Evolutionary conservation across 1,139 yeast genomes (phyloP).

Genomic region (Wickerhamomyces sp.): DNA sequence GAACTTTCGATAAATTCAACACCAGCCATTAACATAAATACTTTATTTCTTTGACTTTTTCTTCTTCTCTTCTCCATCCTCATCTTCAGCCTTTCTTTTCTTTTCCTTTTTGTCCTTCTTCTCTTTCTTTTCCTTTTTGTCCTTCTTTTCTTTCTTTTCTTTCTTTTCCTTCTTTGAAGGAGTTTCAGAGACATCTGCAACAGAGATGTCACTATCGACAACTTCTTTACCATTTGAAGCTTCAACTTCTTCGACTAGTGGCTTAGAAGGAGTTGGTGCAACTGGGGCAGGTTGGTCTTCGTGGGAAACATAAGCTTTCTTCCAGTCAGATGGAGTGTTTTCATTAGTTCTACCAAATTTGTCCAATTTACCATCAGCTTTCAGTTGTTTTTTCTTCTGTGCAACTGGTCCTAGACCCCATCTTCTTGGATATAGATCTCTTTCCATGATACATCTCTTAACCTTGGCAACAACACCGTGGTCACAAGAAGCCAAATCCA

Average conservation of each 20-base stretch:
- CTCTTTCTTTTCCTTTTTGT: constrained; percentile 60
- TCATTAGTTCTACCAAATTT: constrained; percentile 92
- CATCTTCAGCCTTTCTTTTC: constrained; percentile 62
- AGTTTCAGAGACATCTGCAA: constrained; percentile 29
- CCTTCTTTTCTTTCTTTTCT: constrained; percentile 53
- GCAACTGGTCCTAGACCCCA: constrained; percentile 99
- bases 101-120: constrained; percentile 56
- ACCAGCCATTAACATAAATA: too few relatives aligned
- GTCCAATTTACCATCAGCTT: constrained; percentile 96
- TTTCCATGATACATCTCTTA: constrained; percentile 98
- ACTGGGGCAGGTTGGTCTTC: constrained; percentile 40
- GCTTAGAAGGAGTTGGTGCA: constrained; percentile 44
- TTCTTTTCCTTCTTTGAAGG: constrained; percentile 46
- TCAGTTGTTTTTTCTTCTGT: constrained; percentile 95
- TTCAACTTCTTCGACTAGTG: constrained; percentile 36
- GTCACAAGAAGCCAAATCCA: constrained; percentile 92
- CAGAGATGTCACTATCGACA: constrained; percentile 29
- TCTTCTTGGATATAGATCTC: constrained; percentile 98
- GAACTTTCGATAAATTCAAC: too few relatives aligned
- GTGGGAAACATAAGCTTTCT: constrained; percentile 76
- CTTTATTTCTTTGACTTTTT: constrained; percentile 44
- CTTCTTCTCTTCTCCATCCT: constrained; percentile 45
- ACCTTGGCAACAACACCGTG: constrained; percentile 98
- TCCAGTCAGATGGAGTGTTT: constrained; percentile 92
- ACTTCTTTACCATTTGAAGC: constrained; percentile 24